A percentile compares a stretch with the other conserved stretches of the same genome.
Conservation (phyloP, 2,329 filamentous ascomycete genomes). For the Colletotrichum ledebouriae region DNA sequence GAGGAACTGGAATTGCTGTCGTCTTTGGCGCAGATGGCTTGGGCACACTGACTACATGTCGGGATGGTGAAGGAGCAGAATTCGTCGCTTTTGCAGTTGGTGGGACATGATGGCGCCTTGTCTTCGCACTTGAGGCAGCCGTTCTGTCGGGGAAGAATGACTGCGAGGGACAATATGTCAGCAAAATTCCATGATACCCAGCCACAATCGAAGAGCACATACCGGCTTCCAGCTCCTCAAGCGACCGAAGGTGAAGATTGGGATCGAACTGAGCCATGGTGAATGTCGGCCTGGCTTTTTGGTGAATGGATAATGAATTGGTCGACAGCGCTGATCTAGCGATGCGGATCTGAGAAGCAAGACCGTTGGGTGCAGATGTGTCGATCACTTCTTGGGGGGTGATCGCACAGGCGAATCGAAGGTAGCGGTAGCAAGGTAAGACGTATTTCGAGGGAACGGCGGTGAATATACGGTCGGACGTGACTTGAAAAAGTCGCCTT, state of each 20-base stretch:
- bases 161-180: constrained; percentile 22
- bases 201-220: constrained; percentile 7
- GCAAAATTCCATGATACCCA: background rate
- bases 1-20: constrained; percentile 43
- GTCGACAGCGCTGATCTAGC: constrained; percentile 33
- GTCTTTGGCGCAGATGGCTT: constrained; percentile 60
- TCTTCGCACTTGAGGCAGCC: constrained; percentile 63
- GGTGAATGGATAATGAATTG: constrained; percentile 12
- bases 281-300: background rate
- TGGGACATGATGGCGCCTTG: constrained; percentile 58
- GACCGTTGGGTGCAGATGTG: constrained; percentile 24
- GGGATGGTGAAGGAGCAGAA: constrained; percentile 62
- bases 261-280: constrained; percentile 41
- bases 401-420: constrained; percentile 27
- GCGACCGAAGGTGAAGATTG: constrained; percentile 41
- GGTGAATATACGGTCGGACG: constrained; percentile 23
- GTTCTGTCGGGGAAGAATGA: constrained; percentile 56
- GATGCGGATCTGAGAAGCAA: constrained; percentile 35
- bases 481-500: constrained; percentile 20
- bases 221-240: constrained; percentile 42
- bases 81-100: constrained; percentile 55
- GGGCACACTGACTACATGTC: constrained; percentile 62
- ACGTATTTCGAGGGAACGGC: constrained; percentile 15
- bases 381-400: constrained; percentile 32
- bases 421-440: constrained; percentile 12